Conservation (phyloP, 495 filamentous ascomycete species). For the Aspergillus coremiiformis region DNA sequence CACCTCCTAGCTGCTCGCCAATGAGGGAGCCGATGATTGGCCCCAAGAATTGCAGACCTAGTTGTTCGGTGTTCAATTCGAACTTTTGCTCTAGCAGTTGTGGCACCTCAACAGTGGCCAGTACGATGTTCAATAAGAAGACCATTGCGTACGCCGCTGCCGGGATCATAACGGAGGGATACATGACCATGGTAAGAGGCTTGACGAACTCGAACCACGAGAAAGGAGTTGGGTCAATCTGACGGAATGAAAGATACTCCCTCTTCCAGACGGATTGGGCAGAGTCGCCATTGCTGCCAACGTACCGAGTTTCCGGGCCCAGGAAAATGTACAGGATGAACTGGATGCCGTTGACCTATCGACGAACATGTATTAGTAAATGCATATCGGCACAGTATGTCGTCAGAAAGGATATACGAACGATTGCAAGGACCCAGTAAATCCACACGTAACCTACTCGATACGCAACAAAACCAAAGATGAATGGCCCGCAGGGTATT, state of each 20-base stretch:
- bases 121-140: slow-evolving; percentile 42
- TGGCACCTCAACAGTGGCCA: slow-evolving; percentile 47
- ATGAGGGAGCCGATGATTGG: slow-evolving; percentile 47
- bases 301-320: slow-evolving; percentile 49
- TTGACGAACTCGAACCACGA: slow-evolving; percentile 38
- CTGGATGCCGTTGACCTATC: slow-evolving; percentile 45
- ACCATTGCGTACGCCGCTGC: slow-evolving; percentile 45
- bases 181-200: slow-evolving; percentile 35
- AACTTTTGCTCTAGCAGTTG: slow-evolving; percentile 45
- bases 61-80: slow-evolving; percentile 43
- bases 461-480: slow-evolving; percentile 41
- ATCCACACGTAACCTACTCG: slow-evolving; percentile 36
- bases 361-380: slow-evolving; percentile 3
- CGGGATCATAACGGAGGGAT: slow-evolving; percentile 40
- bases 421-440: slow-evolving; percentile 39
- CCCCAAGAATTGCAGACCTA: slow-evolving; percentile 46
- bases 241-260: slow-evolving; percentile 37
- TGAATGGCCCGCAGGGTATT: slow-evolving; percentile 39
- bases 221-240: slow-evolving; percentile 45
- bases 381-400: neutral
- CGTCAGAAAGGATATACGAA: slow-evolving; percentile 14
- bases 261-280: slow-evolving; percentile 23
- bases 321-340: slow-evolving; percentile 48
- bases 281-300: slow-evolving; percentile 21
- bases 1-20: slow-evolving; percentile 48